phyloP scores from a whole-genome alignment of 768 basidiomycete species.

The Aureoboletus auriporus region DNA sequence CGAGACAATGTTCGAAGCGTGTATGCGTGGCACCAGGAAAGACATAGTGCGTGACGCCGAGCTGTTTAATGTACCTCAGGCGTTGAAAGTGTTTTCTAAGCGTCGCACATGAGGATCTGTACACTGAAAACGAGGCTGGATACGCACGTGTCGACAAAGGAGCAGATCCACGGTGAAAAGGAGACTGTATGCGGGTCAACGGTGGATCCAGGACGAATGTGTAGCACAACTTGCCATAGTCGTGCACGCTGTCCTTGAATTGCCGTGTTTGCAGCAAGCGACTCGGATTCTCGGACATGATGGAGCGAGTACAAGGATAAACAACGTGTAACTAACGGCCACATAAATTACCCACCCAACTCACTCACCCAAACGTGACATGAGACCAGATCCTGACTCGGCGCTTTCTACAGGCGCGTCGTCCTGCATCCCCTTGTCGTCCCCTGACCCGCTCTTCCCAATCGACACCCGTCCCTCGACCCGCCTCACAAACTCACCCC shows the following conservation, averaged over 20 bases:
- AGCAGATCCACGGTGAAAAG: conserved; percentile 37
- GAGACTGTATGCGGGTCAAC: conserved; percentile 6
- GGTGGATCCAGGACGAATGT: not conserved
- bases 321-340: not conserved
- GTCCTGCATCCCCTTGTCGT: conserved; percentile 22
- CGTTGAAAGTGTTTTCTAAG: conserved; percentile 72
- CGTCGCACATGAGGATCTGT: not conserved
- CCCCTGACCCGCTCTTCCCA: conserved; percentile 24
- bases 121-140: not conserved
- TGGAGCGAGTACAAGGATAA: not conserved
- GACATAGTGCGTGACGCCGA: conserved; percentile 72
- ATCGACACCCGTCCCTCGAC: conserved; percentile 48
- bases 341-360: conserved; percentile 14
- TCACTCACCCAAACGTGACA: conserved; percentile 8
- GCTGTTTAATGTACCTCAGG: conserved; percentile 72
- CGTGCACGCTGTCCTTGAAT: conserved; percentile 41
- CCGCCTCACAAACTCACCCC: conserved; percentile 65
- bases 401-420: conserved; percentile 6
- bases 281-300: conserved; percentile 1
- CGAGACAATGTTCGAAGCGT: conserved; percentile 82
- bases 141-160: conserved; percentile 65
- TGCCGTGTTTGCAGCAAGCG: conserved; percentile 13
- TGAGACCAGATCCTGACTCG: too few relatives aligned
- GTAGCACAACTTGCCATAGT: conserved; percentile 31
- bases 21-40: conserved; percentile 79